phyloP scores from a whole-genome alignment of 2,329 filamentous ascomycete genomes.

The Ceratocystiopsis minuta region DNA sequence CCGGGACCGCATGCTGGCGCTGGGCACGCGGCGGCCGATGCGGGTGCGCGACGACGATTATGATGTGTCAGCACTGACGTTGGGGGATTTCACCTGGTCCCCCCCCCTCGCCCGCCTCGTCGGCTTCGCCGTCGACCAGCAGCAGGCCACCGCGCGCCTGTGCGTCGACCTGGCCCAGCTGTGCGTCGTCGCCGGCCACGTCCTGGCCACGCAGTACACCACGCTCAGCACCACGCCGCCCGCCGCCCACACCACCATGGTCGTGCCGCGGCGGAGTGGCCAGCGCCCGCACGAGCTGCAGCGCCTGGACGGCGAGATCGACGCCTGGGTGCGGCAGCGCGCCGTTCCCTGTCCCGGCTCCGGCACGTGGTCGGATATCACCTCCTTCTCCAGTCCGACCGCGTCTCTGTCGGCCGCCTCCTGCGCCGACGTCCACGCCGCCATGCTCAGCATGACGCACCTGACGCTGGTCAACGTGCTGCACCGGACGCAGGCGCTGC shows the following conservation, averaged over 20 bases:
- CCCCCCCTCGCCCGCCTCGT: slow-evolving; percentile 10
- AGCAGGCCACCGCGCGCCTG: slow-evolving; percentile 20
- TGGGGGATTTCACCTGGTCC: slow-evolving; percentile 40
- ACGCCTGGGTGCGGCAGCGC: neutral
- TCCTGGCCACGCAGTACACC: slow-evolving; percentile 44
- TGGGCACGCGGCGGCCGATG: slow-evolving; percentile 50
- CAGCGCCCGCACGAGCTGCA: neutral
- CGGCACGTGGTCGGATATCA: neutral
- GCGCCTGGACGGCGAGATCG: slow-evolving; percentile 1
- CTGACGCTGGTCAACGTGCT: slow-evolving; percentile 1
- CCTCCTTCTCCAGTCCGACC: too few species aligned
- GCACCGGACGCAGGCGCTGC: slow-evolving; percentile 1
- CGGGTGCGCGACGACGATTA: slow-evolving; percentile 49
- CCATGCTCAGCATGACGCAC: slow-evolving; percentile 1
- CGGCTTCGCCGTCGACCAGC: neutral
- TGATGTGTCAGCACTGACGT: slow-evolving; percentile 46
- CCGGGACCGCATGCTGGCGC: slow-evolving; percentile 46
- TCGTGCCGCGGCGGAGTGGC: neutral
- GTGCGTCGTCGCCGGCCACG: slow-evolving; percentile 46
- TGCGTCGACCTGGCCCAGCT: slow-evolving; percentile 51
- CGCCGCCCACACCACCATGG: neutral
- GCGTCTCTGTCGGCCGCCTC: neutral
- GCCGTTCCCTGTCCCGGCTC: too few species aligned
- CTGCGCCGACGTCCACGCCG: slow-evolving; percentile 1
- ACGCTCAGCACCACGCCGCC: neutral